phyloP scores from a whole-genome alignment of 1,284 basidiomycete species.

The Mixia osmundae region DNA sequence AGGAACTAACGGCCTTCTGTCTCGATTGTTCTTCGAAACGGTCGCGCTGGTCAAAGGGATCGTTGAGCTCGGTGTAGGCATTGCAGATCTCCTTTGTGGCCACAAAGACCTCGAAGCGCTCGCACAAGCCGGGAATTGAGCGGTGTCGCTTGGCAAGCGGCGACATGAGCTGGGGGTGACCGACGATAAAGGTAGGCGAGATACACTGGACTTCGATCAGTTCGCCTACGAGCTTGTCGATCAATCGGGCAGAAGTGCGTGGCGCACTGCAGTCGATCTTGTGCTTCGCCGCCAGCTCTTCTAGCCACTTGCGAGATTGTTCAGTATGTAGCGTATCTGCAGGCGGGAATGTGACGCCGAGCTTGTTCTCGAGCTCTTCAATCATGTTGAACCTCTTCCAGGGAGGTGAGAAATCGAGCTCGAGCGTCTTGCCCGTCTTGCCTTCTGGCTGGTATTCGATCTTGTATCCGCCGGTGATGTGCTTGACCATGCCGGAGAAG shows the following conservation, averaged over 20 bases:
- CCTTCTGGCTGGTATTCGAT: slow-evolving; percentile 57
- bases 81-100: slow-evolving; percentile 97
- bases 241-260: slow-evolving; percentile 76
- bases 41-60: slow-evolving; percentile 84
- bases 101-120: slow-evolving; percentile 96
- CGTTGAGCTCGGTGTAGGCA: slow-evolving; percentile 38
- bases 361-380: slow-evolving; percentile 79
- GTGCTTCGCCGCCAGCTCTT: slow-evolving; percentile 69
- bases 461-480: slow-evolving; percentile 60
- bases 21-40: slow-evolving; percentile 78
- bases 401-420: slow-evolving; percentile 76
- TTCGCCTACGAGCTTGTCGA: slow-evolving; percentile 98
- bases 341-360: slow-evolving; percentile 75
- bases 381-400: slow-evolving; percentile 99
- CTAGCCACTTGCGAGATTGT: slow-evolving; percentile 70
- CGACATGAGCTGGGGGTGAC: slow-evolving; percentile 98
- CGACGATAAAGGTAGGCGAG: slow-evolving; percentile 90
- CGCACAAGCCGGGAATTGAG: slow-evolving; percentile 76
- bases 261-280: slow-evolving; percentile 95
- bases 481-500: slow-evolving; percentile 77
- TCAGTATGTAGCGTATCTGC: slow-evolving; percentile 74
- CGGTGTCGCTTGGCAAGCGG: slow-evolving; percentile 93
- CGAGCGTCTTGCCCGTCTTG: slow-evolving; percentile 34
- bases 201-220: slow-evolving; percentile 93
- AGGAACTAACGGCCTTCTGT: too few relatives aligned